phyloP scores from a whole-genome alignment of 2,329 filamentous ascomycete genomes.

The Annulohypoxylon truncatum region DNA sequence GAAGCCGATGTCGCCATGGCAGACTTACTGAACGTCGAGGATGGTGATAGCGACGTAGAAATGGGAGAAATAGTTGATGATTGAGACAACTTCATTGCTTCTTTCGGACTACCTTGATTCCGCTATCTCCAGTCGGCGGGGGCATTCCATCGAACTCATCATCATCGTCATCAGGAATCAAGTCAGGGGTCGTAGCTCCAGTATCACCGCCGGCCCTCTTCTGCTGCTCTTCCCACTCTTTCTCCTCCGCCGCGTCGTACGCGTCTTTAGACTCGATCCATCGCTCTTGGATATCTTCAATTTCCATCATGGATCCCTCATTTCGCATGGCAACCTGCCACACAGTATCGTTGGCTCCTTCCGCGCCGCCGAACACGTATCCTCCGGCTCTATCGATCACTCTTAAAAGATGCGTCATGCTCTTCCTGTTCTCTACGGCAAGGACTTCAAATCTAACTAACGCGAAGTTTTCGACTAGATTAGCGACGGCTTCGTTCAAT shows the following conservation, averaged over 20 bases:
- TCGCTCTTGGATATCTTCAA: constrained; percentile 91
- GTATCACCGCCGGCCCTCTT: constrained; percentile 58
- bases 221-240: constrained; percentile 80
- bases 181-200: constrained; percentile 50
- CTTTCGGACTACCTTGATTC: constrained; percentile 78
- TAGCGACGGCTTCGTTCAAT: constrained; percentile 87
- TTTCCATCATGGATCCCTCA: constrained; percentile 79
- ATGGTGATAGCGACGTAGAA: constrained; percentile 57
- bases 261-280: constrained; percentile 94
- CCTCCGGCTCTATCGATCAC: constrained; percentile 93
- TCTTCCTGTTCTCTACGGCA: constrained; percentile 95
- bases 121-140: constrained; percentile 63
- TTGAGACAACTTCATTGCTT: constrained; percentile 60
- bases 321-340: constrained; percentile 95
- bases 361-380: constrained; percentile 90
- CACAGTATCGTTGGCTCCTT: constrained; percentile 94
- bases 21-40: constrained; percentile 59
- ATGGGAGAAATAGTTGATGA: constrained; percentile 48
- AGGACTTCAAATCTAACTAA: constrained; percentile 93
- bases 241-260: constrained; percentile 82
- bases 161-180: constrained; percentile 51
- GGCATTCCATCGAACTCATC: constrained; percentile 65
- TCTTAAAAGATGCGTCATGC: constrained; percentile 91
- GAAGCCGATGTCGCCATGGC: constrained; percentile 32
- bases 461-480: constrained; percentile 88